A percentile compares a stretch with the other conserved stretches of the same genome.
Conservation (phyloP, 768 basidiomycete genomes). For the Mycena crocata region DNA sequence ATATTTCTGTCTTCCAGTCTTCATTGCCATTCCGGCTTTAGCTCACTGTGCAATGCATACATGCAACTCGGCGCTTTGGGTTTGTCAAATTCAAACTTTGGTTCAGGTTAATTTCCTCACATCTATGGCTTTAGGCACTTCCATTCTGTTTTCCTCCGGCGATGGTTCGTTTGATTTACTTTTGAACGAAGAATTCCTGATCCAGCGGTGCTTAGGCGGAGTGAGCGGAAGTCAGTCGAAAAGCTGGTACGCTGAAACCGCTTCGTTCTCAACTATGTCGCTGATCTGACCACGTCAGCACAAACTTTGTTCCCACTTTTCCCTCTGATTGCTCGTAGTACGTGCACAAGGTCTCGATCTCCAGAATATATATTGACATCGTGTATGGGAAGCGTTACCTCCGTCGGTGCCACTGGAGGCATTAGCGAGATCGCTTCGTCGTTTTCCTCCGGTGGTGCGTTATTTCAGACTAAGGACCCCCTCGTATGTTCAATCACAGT, state of each 20-base stretch:
- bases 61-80: conserved; percentile 55
- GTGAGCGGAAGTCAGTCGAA: conserved; percentile 30
- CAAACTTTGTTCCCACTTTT: conserved; percentile 49
- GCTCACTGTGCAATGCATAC: conserved; percentile 42
- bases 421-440: conserved; percentile 53
- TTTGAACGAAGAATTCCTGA: not conserved
- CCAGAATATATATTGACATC: not conserved
- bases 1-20: not conserved
- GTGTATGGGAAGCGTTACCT: conserved; percentile 26
- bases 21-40: conserved; percentile 5
- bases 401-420: conserved; percentile 55
- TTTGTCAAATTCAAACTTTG: not conserved
- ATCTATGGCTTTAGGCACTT: conserved; percentile 35
- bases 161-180: conserved; percentile 54
- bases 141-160: conserved; percentile 62
- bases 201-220: conserved; percentile 46
- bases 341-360: not conserved
- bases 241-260: not conserved
- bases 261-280: not conserved
- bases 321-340: conserved; percentile 58
- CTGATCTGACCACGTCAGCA: not conserved
- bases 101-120: not conserved
- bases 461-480: too few species aligned
- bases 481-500: not conserved
- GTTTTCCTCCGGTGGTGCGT: conserved; percentile 60